phyloP scores from a whole-genome alignment of 2,329 filamentous ascomycete genomes.

The Ilyonectria destructans region DNA sequence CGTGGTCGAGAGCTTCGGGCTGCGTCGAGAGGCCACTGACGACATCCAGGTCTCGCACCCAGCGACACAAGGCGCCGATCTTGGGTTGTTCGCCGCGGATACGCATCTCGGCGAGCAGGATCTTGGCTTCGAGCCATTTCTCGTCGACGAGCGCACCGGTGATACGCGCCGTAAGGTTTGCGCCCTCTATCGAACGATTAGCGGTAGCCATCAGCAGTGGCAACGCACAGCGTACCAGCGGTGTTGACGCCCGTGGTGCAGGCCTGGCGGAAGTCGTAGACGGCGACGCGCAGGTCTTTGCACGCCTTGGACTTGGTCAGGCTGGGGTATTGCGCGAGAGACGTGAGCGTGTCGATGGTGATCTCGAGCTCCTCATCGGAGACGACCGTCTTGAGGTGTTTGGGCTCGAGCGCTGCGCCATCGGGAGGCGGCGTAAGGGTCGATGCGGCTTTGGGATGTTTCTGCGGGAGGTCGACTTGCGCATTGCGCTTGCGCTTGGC shows the following conservation, averaged over 20 bases:
- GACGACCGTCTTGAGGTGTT: constrained; percentile 68
- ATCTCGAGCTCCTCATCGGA: constrained; percentile 78
- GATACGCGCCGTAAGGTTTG: constrained; percentile 78
- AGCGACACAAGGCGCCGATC: constrained; percentile 79
- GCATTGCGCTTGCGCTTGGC: constrained; percentile 64
- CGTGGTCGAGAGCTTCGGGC: constrained; percentile 52
- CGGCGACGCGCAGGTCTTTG: constrained; percentile 76
- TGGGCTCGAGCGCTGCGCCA: constrained; percentile 59
- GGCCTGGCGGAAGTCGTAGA: constrained; percentile 79
- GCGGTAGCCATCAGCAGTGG: background rate
- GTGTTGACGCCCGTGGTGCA: constrained; percentile 78
- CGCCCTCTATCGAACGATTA: constrained; percentile 59
- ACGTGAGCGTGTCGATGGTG: constrained; percentile 75
- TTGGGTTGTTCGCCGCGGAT: constrained; percentile 78
- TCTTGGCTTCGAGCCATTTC: constrained; percentile 76
- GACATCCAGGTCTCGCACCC: constrained; percentile 81
- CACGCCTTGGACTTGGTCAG: constrained; percentile 80
- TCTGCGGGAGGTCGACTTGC: constrained; percentile 55
- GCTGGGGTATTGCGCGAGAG: constrained; percentile 71
- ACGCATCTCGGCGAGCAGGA: constrained; percentile 79
- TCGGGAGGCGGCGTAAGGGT: constrained; percentile 57
- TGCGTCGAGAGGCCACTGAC: constrained; percentile 76
- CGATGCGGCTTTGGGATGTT: constrained; percentile 55
- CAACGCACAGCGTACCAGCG: constrained; percentile 56
- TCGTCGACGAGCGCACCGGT: constrained; percentile 77